Base-by-base conservation (phyloP, 1,284 basidiomycete genomes). In the Cutaneotrichosporon sp. region DNA sequence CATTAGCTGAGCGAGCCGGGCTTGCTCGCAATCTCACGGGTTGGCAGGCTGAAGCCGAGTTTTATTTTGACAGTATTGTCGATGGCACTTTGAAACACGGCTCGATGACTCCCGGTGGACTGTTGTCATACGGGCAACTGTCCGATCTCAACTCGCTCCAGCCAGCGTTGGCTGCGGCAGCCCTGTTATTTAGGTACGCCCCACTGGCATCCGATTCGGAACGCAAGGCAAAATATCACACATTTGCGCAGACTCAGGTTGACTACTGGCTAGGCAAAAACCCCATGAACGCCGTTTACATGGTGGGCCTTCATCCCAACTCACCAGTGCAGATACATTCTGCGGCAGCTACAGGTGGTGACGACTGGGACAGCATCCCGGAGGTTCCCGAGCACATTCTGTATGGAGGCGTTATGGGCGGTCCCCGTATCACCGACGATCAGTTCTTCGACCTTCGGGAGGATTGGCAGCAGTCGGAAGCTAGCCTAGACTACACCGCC, bases 311-410 rank as follows among this genome's bases (percentile, higher is more conserved):
- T 49, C 90, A 93, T 70, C 88, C 90, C 4, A 93, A 94, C 73
- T 87, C 90, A n/a, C 89, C 91, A 0, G 75, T 80, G 44, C 93
- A 93, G 70, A 90, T 91, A 0, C 89, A 93, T 68, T 89, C 87
- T 8, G 90, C 88, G 1, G 79, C 87, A 72, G 86, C 92, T 1
- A 86, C 85, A 50, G 91, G 91, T 35, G 90, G 89, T 1, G 78
- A 46, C 34, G 69, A 84, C 58, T 80, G 88, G 54, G 74, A 65
- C 14, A 54, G 65, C 47, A 85, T 94, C 62, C 83, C 93, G 66
- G 86, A 80, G 5, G 80, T 79, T 37, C 91, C 91, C 0, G 75
- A 76, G 9, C 82, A 90, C 65, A 80, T 88, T 3, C 75, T 96
- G 3, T 93, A 91, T 65, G 92, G 92, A 33, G 90, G 84, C 17